A percentile compares a stretch with the other conserved stretches of the same genome.
Conservation (phyloP, 495 filamentous ascomycete genomes). For the Penicillium subrubescens region DNA sequence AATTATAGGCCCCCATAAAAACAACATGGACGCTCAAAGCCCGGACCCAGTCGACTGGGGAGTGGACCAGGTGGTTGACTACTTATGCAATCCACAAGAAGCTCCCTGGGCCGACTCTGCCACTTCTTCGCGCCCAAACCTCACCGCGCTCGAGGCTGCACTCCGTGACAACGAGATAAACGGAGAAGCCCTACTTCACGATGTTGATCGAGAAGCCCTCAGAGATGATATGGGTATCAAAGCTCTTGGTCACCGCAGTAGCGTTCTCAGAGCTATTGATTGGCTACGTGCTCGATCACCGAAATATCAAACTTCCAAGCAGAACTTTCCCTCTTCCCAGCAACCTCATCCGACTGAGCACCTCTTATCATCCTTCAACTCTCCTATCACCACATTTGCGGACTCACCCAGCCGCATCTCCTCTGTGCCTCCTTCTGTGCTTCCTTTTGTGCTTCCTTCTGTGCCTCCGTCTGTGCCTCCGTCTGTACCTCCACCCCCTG, state of each 20-base stretch:
- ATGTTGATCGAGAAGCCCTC: conserved; percentile 46
- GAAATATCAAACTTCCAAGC: conserved; percentile 33
- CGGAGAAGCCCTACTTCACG: conserved; percentile 60
- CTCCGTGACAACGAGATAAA: conserved; percentile 62
- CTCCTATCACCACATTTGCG: not conserved
- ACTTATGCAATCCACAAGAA: conserved; percentile 58
- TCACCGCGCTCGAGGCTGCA: conserved; percentile 47
- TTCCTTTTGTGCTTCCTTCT: too few species aligned
- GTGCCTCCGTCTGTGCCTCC: not conserved
- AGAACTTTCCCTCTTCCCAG: not conserved
- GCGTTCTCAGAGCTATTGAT: conserved; percentile 47
- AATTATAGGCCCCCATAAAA: conserved; percentile 8
- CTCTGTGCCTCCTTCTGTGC: not conserved
- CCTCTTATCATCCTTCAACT: not conserved
- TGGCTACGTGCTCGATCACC: conserved; percentile 45
- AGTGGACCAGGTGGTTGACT: conserved; percentile 63
- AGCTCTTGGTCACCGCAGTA: conserved; percentile 46
- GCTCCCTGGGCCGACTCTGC: conserved; percentile 44
- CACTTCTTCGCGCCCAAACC: conserved; percentile 50
- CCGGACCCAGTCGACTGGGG: conserved; percentile 70
- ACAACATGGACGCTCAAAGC: conserved; percentile 14
- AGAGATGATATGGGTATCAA: conserved; percentile 54
- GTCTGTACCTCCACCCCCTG: not conserved
- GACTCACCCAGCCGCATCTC: not conserved
- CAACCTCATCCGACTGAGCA: not conserved